Evolutionary conservation across 208 protist genomes (phyloP), one percentile per base, ranked within the genome.

Genomic region (Trypanosomatidae sp.): DNA sequence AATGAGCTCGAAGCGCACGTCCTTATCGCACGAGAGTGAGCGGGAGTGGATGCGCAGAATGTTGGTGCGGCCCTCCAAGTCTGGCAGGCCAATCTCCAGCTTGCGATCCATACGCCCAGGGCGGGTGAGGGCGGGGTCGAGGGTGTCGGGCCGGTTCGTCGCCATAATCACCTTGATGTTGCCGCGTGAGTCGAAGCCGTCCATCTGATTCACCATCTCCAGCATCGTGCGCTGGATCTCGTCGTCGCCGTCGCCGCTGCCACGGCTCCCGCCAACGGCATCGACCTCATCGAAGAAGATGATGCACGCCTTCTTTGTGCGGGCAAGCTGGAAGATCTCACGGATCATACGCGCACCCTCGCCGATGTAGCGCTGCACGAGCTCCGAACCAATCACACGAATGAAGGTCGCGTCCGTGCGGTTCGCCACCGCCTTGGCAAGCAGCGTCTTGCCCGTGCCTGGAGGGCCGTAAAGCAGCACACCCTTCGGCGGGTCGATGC

Each of bases 221-320:
- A 99, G 86, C 98, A 99, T 99, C 10, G 99, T 99, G 52, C 99
- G 91, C 83, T 99, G 99, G 25, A 99, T 99, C 83, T 99, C 99
- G 74, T 99, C 99, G 77, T 99, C 99, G 66, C 98, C 98, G 73
- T 94, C 92, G 28, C 87, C 88, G 22, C 90, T 88, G 65, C 90
- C 95, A 46, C 96, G 87, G 28, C 89, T 91, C 39, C 97, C 97
- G 69, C 99, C 99, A 66, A 99, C 98, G 28, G 99, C 99, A 81
- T 99, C 99, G 36, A 99, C 97, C 90, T 99, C 99, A 82, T 99
- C 99, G 82, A 99, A 99, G 85, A 99, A 99, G 77, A 99, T 99
- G 71, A 99, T 99, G 80, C 97, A 99, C 66, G 99, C 98, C 88
- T 99, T 99, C 83, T 99, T 99, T 3, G 94, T 96, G 44, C 99